A percentile compares a stretch with the other conserved stretches of the same genome.
These are phyloP conservation scores for Aspergillus affinis DNA, from an alignment of 495 filamentous ascomycete genomes.

Conservation along the genomic window DNA sequence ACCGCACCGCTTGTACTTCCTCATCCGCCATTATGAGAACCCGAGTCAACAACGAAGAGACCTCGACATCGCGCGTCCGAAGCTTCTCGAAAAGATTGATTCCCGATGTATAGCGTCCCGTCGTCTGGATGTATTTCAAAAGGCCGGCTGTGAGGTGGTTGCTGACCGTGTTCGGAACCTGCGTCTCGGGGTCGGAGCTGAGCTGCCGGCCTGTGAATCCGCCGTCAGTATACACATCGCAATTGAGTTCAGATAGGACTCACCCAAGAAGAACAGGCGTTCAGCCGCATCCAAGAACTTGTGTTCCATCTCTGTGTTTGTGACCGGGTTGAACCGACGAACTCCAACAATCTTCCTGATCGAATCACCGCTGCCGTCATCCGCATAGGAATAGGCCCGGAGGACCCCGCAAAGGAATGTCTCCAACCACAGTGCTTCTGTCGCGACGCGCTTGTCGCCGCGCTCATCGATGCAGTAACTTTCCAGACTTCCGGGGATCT, in stretches of 20 bases:
- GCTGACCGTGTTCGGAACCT: slow-evolving; percentile 95
- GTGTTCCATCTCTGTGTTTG: slow-evolving; percentile 95
- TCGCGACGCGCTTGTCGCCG: slow-evolving; percentile 87
- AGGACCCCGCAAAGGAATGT: slow-evolving; percentile 94
- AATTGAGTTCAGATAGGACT: not conserved
- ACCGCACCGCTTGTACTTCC: slow-evolving; percentile 87
- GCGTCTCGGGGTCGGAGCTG: slow-evolving; percentile 94
- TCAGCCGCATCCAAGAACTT: slow-evolving; percentile 95
- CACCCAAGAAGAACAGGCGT: slow-evolving; percentile 90
- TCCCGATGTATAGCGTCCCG: slow-evolving; percentile 89
- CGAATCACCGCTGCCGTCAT: slow-evolving; percentile 86
- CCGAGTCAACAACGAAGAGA: slow-evolving; percentile 86
- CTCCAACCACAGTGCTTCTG: slow-evolving; percentile 93
- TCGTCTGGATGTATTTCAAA: slow-evolving; percentile 95
- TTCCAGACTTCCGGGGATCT: slow-evolving; percentile 92
- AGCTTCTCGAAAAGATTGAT: slow-evolving; percentile 98
- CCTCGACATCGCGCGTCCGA: slow-evolving; percentile 83
- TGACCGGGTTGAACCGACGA: slow-evolving; percentile 93
- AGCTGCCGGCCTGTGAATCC: slow-evolving; percentile 77
- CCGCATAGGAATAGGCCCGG: slow-evolving; percentile 92
- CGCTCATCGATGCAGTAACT: slow-evolving; percentile 95
- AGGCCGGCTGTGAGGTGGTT: slow-evolving; percentile 92
- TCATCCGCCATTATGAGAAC: slow-evolving; percentile 92
- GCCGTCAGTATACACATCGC: slow-evolving; percentile 22
- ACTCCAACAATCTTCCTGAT: slow-evolving; percentile 94